Evolutionary conservation across 257 asterid species (phyloP).

Genomic region (Craterostigma plantagineum): DNA sequence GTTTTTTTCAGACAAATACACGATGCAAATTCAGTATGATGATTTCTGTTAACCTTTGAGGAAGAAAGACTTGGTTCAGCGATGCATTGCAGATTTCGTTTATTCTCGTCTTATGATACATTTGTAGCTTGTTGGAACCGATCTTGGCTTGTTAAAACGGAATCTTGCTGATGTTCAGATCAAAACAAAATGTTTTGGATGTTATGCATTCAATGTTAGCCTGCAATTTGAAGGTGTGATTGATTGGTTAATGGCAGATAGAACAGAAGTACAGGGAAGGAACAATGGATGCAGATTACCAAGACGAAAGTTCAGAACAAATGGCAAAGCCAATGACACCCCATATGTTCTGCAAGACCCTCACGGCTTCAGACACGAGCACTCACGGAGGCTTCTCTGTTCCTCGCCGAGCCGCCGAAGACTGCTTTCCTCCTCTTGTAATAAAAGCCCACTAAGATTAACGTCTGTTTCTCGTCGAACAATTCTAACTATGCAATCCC

Average conservation of each 20-base stretch:
- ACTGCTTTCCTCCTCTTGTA: conserved; percentile 96
- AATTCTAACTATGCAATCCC: neutral
- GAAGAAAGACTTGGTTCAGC: too few species aligned
- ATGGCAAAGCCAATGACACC: conserved; percentile 47
- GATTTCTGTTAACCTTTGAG: too few species aligned
- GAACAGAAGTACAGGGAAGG: conserved; percentile 62
- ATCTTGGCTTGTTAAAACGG: too few species aligned
- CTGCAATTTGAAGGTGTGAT: too few species aligned
- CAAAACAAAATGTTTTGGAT: too few species aligned
- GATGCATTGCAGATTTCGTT: too few species aligned
- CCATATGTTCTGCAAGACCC: conserved; percentile 95
- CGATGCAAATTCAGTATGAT: neutral
- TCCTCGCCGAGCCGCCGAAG: conserved; percentile 96
- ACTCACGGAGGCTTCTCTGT: conserved; percentile 98
- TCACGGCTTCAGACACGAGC: conserved; percentile 95
- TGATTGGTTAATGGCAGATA: conserved; percentile 22
- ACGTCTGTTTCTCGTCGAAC: neutral
- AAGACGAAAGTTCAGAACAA: conserved; percentile 43
- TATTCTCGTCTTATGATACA: too few species aligned
- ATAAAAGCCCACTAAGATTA: neutral
- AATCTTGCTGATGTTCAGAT: too few species aligned
- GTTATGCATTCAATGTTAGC: too few species aligned
- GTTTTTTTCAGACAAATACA: neutral
- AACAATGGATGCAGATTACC: conserved; percentile 27
- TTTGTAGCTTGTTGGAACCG: too few species aligned